These are phyloP conservation scores for Diaporthe ampelina DNA, from an alignment of 2,329 filamentous ascomycete genomes.

Conservation along the genomic window DNA sequence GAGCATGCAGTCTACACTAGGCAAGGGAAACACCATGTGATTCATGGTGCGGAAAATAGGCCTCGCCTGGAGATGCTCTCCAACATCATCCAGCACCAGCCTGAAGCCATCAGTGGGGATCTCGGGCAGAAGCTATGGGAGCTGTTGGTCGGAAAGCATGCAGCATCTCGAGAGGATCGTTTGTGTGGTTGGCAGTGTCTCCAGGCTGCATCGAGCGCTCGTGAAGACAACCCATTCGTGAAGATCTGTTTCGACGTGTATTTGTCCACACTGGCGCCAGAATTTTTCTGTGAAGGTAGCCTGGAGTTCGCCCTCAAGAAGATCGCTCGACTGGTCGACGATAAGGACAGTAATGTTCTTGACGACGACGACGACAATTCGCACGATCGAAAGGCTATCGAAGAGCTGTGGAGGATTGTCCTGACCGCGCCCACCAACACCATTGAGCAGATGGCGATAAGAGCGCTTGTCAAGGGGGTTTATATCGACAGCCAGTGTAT, in stretches of 20 bases:
- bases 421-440: conserved; percentile 75
- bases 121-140: conserved; percentile 79
- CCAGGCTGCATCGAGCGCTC: conserved; percentile 59
- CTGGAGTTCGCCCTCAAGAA: conserved; percentile 73
- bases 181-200: conserved; percentile 79
- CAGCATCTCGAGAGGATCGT: conserved; percentile 72
- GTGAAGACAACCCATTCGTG: conserved; percentile 69
- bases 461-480: conserved; percentile 76
- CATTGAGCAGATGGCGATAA: conserved; percentile 78
- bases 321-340: conserved; percentile 62
- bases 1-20: conserved; percentile 65
- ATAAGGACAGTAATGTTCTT: conserved; percentile 59
- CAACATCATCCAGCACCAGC: conserved; percentile 70
- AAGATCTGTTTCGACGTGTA: conserved; percentile 67
- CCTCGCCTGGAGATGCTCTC: conserved; percentile 71
- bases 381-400: conserved; percentile 67
- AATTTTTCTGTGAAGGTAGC: conserved; percentile 72
- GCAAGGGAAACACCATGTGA: conserved; percentile 58
- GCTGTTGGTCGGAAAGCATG: conserved; percentile 75
- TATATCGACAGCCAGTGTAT: conserved; percentile 76
- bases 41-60: conserved; percentile 62
- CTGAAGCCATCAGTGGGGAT: conserved; percentile 72
- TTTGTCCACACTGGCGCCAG: conserved; percentile 68
- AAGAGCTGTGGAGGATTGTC: conserved; percentile 88
- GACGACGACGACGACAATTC: conserved; percentile 58